Base-by-base conservation (phyloP, 208 protist species). In the Acanthamoeba lugdunensis region DNA sequence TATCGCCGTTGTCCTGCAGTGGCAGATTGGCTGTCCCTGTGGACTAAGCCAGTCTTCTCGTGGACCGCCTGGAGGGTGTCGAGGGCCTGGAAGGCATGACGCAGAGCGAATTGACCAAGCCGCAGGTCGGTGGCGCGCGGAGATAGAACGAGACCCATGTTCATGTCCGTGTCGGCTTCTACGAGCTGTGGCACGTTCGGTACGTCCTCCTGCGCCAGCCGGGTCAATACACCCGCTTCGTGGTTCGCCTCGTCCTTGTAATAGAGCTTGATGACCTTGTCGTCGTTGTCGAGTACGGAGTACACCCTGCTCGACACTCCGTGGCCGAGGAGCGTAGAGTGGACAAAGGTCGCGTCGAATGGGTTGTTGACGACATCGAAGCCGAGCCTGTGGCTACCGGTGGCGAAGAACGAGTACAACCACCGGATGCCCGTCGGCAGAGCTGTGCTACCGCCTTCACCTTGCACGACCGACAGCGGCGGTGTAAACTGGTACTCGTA, bases 201-300 rank as follows among this genome's bases (percentile, higher is more conserved):
- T 33, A 84, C 23, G 6, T 30, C 45, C 75, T 37, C 5, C 45
- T 54, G n/a, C 41, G 21, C 45, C 75, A 84, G 75, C 45, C 2
- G 21, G 18, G 16, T 18, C 30, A 84, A 33, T 11, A 84, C 48
- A 4, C 23, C 75, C 23, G 75, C 75, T 56, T 84, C 75, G 21
- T 30, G 18, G 21, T 56, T 56, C 48, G 41, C 45, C 4, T 77
- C 30, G 33, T 30, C 75, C 75, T 82, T 82, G 75, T 56, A 21
- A 41, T 45, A 58, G 75, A 84, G 75, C 48, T 84, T 84, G 75
- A 84, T 84, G 75, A 84, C 75, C 75, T 58, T 58, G 75, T 84
- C 75, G 41, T 84, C 75, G 16, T 56, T 2, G 45, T 33, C 23
- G 75, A 58, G 18, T 16, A 84, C 75, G 41, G 75, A 84, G 23